Base-by-base conservation (phyloP, 805 yeast species). In the Dipodascopsis tothii region DNA sequence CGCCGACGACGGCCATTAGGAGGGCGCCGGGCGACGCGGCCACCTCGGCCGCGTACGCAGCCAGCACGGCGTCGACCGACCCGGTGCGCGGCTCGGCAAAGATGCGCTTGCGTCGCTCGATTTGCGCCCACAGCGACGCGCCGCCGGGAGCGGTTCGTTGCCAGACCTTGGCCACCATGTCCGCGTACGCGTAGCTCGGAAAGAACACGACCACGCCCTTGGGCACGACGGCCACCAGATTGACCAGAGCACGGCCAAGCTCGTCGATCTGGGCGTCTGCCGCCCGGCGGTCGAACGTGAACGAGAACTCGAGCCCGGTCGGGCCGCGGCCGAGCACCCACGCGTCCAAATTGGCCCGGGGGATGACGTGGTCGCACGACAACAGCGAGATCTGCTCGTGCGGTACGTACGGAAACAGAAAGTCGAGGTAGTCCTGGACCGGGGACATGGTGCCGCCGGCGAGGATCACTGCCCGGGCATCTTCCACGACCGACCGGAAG, bases 381-480 rank as follows among this genome's bases (percentile, higher is more conserved):
- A 84, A 82, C 22, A 66, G 69, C 21, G 68, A 63, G 5, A 84
- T 70, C 35, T 71, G 52, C 0, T 61, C 56, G 0, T 56, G 43
- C 0, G 62, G 50, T 2, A 81, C 43, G 35, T 74, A 71, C 0
- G 94, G 94, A 39, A 84, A 76, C 30, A 87, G 63, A 50, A 71
- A 75, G n/a, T 75, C 67, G 4, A 72, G 62, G 58, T 79, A 83
- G 51, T 88, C 95, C n/a, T 69, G 57, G 27, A 51, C 44, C 0
- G 96, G 96, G 58, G 84, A 90, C 95, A 87, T 85, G 0, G 97
- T 88, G 11, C 97, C 97, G 28, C 97, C 97, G 1, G 95, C 92
- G 2, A 88, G 60, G 1, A 90, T 67, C 0, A 88, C 81, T 60
- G 88, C 80, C 51, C 71, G 71, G 0, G 86, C 70, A 11, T 76